Evolutionary conservation across 75 land plant species (phyloP), one percentile per base, ranked within the genome.

Genomic region (Pinus albicaulis): DNA sequence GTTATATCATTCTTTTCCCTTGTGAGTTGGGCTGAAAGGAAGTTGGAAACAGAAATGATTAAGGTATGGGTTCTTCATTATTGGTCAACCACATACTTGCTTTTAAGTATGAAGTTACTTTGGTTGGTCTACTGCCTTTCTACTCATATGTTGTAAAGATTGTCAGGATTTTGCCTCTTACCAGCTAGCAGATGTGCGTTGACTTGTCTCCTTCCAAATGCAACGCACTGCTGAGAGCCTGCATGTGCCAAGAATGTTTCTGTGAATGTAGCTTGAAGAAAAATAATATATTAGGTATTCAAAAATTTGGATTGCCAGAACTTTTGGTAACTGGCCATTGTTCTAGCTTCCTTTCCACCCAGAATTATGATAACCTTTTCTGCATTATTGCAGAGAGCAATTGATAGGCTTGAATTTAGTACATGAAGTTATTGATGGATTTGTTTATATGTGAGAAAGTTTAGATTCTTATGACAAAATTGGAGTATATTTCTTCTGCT

Each of bases 231-330:
- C 41, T 38, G 52, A 68, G 52, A 44, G 48, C 24, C 44, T 68
- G 23, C 48, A 28, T 68, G 52, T 38, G 53, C 23, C 52, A 68
- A 38, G 71, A 23, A 68, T 68, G 41, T 68, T 68, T n/a, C 31
- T 68, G 41, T 68, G 41, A 68, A 36, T 36, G 17, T 68, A 38
- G 34, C 71, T 68, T 68, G 23, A 68, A 68, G 71, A 68, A 41
- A n/a, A 68, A 10, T 68, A 17, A 23, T 38, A 44, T 41, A 41
- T 68, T 38, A 68, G 71, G 41, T 23, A 38, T 68, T 41, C 52
- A 68, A 41, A 68, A 68, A 20, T 68, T 68, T 68, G 71, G 48
- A 38, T 41, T 68, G 52, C 23, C 53, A 68, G 71, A 68, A 68
- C 71, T 11, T 68, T 22, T 68, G 44, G 71, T 68, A 36, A 38